These are phyloP conservation scores for Malus sylvestris DNA, from an alignment of 306 rosid species.

Conservation along the genomic window DNA sequence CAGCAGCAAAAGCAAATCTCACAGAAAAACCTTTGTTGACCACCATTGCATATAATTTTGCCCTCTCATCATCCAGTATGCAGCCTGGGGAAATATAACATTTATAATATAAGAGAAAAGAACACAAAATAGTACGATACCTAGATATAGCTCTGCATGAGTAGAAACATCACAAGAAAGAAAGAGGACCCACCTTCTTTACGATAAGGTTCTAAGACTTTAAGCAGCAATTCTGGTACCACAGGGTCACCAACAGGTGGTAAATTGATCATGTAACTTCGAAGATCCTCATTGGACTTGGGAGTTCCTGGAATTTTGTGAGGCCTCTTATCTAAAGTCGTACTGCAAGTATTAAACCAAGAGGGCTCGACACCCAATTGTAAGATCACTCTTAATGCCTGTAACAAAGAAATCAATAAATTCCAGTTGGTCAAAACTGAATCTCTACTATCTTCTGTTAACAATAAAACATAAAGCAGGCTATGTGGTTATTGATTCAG, in stretches of 20 bases:
- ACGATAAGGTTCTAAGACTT: slow-evolving; percentile 88
- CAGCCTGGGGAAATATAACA: slow-evolving; percentile 53
- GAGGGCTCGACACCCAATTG: slow-evolving; percentile 91
- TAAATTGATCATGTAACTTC: slow-evolving; percentile 60
- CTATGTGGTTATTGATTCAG: background rate
- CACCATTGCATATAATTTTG: slow-evolving; percentile 78
- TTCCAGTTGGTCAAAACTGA: background rate
- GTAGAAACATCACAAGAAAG: slow-evolving; percentile 17
- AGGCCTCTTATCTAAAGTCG: slow-evolving; percentile 64
- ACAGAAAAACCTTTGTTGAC: slow-evolving; percentile 71
- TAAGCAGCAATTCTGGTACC: slow-evolving; percentile 91
- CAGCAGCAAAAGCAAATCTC: slow-evolving; percentile 92
- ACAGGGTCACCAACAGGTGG: slow-evolving; percentile 81
- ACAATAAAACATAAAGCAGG: background rate
- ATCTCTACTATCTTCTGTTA: background rate
- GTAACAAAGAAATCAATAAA: slow-evolving; percentile 18
- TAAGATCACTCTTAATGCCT: slow-evolving; percentile 91
- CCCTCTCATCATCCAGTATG: slow-evolving; percentile 85
- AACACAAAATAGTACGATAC: slow-evolving; percentile 6
- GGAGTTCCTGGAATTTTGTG: slow-evolving; percentile 76
- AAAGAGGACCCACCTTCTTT: slow-evolving; percentile 59
- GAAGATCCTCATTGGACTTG: slow-evolving; percentile 62
- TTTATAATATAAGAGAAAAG: slow-evolving; percentile 20
- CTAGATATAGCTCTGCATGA: slow-evolving; percentile 1
- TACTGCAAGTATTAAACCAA: slow-evolving; percentile 91